A percentile compares a stretch with the other conserved stretches of the same genome.
phyloP scores from a whole-genome alignment of 352 stramenopile species.

The Pythium phragmiticola region DNA sequence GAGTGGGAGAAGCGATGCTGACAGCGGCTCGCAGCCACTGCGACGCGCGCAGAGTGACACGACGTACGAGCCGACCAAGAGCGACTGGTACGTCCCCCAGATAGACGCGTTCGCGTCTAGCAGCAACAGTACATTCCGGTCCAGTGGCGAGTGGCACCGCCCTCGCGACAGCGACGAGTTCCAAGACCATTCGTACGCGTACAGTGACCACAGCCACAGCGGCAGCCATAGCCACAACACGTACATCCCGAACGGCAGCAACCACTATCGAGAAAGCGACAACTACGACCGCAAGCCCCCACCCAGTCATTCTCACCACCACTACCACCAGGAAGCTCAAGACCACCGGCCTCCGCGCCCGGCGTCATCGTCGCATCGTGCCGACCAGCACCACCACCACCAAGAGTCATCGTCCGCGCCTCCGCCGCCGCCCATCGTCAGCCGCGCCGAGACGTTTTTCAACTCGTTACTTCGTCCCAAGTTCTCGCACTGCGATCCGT shows the following conservation, averaged over 20 bases:
- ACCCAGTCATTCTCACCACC: not conserved
- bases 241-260: not conserved
- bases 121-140: not conserved
- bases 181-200: not conserved
- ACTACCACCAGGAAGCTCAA: constrained; percentile 6
- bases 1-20: not conserved
- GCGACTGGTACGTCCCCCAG: not conserved
- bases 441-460: constrained; percentile 7
- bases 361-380: not conserved
- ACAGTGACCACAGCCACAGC: not conserved
- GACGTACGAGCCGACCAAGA: not conserved
- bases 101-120: not conserved
- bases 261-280: not conserved
- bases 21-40: not conserved
- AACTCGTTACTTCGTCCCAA: constrained; percentile 28
- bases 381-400: not conserved
- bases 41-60: constrained; percentile 13
- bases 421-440: not conserved
- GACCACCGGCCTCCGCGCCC: constrained; percentile 4
- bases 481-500: constrained; percentile 56
- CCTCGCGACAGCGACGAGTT: not conserved
- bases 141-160: constrained; percentile 9
- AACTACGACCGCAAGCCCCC: not conserved
- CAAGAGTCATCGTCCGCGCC: not conserved
- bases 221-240: not conserved